Evolutionary conservation across 78 protist species (phyloP).

Genomic region (Speleostelium caveatum): DNA sequence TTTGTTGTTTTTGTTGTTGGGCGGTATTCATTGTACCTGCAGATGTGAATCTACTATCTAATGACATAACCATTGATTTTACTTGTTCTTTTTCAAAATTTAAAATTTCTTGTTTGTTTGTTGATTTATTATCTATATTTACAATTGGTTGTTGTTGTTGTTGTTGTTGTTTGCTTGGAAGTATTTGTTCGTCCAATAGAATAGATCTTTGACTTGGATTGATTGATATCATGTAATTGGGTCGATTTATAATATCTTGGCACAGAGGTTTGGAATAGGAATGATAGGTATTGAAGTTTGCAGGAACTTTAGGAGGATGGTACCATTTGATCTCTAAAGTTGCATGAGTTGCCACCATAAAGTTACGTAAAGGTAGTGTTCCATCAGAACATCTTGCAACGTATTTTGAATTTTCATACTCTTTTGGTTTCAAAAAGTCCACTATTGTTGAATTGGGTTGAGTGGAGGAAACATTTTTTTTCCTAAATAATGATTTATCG

Average conservation of each 20-base stretch:
- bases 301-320: conserved; percentile 44
- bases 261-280: conserved; percentile 4
- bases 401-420: not conserved
- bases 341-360: conserved; percentile 13
- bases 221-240: conserved; percentile 18
- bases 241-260: not conserved
- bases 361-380: conserved; percentile 32
- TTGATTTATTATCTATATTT: conserved; percentile 6
- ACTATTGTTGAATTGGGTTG: not conserved
- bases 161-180: conserved; percentile 18
- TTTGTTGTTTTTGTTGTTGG: not conserved
- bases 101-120: not conserved
- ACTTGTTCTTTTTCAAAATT: conserved; percentile 10
- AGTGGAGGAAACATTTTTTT: not conserved
- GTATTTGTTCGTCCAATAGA: too few species aligned
- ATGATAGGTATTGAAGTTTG: conserved; percentile 1
- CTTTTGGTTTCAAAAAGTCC: conserved; percentile 51
- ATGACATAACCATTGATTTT: conserved; percentile 15
- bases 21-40: not conserved
- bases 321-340: conserved; percentile 40
- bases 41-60: conserved; percentile 48
- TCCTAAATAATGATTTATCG: not conserved
- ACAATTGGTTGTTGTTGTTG: not conserved
- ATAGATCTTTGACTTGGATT: conserved; percentile 34
- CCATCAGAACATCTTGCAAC: conserved; percentile 46